Conservation (phyloP, 768 basidiomycete species). For the Agrocybe praecox region DNA sequence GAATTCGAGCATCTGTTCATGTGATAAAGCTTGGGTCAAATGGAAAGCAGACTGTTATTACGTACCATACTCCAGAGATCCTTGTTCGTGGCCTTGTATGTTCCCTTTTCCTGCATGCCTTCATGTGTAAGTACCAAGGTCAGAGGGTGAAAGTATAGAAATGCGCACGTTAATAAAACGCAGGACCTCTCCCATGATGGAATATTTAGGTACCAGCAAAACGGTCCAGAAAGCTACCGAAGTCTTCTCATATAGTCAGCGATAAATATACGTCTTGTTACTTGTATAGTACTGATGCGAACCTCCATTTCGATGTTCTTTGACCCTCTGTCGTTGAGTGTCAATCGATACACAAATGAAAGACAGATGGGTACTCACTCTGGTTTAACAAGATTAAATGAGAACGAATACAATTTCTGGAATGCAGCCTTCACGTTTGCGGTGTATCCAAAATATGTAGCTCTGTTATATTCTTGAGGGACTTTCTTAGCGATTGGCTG, state of each 20-base stretch:
- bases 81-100: conserved; percentile 79
- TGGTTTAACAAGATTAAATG: conserved; percentile 71
- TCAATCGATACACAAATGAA: background rate
- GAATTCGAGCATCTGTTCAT: conserved; percentile 72
- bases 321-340: conserved; percentile 47
- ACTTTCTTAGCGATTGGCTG: conserved; percentile 39
- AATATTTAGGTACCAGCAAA: conserved; percentile 65
- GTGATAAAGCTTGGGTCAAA: conserved; percentile 4
- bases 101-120: conserved; percentile 45
- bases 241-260: conserved; percentile 43
- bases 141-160: background rate
- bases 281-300: conserved; percentile 15
- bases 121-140: background rate
- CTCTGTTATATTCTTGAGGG: conserved; percentile 54
- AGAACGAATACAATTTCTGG: conserved; percentile 67
- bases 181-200: conserved; percentile 64
- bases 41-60: conserved; percentile 6
- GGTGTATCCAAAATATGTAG: conserved; percentile 51
- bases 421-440: conserved; percentile 55
- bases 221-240: conserved; percentile 79
- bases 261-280: background rate
- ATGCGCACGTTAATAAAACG: conserved; percentile 63
- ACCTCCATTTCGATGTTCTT: conserved; percentile 86
- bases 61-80: conserved; percentile 86
- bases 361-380: conserved; percentile 47